Conservation (phyloP, 306 rosid genomes). For the Cyclanthera cordifolia region DNA sequence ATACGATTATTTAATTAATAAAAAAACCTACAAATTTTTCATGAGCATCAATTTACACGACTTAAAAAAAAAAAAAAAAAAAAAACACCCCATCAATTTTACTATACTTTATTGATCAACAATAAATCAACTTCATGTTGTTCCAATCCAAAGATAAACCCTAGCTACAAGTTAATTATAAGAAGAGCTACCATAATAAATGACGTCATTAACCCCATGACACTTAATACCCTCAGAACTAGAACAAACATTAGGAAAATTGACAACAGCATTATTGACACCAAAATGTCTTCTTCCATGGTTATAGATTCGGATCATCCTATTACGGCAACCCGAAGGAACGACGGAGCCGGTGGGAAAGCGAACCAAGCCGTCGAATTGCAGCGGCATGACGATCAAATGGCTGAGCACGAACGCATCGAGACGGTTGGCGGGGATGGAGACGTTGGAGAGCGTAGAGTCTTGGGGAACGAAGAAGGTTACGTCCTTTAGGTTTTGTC, state of each 20-base stretch:
- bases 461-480: constrained; percentile 50
- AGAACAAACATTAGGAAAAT: constrained; percentile 36
- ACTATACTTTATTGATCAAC: background rate
- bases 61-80: too few species aligned
- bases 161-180: background rate
- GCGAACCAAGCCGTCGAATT: constrained; percentile 34
- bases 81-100: background rate
- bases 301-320: constrained; percentile 39
- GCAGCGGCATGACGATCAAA: constrained; percentile 32
- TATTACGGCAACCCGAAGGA: constrained; percentile 26
- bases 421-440: constrained; percentile 21
- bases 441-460: constrained; percentile 23
- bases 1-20: too few species aligned
- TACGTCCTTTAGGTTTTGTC: constrained; percentile 20
- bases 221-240: constrained; percentile 33
- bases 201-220: constrained; percentile 43
- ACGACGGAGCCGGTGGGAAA: constrained; percentile 51
- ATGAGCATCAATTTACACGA: too few species aligned
- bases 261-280: constrained; percentile 42
- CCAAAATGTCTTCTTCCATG: constrained; percentile 31
- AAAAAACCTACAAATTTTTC: too few species aligned
- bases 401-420: constrained; percentile 32
- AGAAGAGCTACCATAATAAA: constrained; percentile 22
- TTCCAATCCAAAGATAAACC: background rate
- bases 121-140: background rate